These are phyloP conservation scores for Trichoderma simmonsii DNA, from an alignment of 2,329 filamentous ascomycete species.

Conservation along the genomic window DNA sequence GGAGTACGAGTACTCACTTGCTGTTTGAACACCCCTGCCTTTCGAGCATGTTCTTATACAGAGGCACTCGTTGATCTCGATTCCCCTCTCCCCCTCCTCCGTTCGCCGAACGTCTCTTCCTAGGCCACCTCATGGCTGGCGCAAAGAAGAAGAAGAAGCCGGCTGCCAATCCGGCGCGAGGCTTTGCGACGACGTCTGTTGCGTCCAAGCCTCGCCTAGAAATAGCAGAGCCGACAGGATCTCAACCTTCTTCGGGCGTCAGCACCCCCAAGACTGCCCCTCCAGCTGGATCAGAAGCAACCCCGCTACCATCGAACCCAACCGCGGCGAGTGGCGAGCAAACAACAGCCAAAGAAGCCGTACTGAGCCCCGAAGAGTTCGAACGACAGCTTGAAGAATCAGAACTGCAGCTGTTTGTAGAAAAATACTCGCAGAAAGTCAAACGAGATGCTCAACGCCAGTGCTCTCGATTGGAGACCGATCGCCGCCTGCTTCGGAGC, in stretches of 20 bases:
- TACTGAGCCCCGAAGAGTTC: conserved; percentile 80
- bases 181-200: conserved; percentile 90
- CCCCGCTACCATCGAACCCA: conserved; percentile 20
- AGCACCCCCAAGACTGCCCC: conserved; percentile 30
- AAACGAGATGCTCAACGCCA: conserved; percentile 77
- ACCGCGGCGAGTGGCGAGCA: neutral
- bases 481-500: conserved; percentile 74
- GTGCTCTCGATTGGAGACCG: conserved; percentile 74
- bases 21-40: neutral
- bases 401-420: conserved; percentile 83
- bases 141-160: conserved; percentile 89
- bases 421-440: conserved; percentile 76
- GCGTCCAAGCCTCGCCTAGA: conserved; percentile 78
- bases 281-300: conserved; percentile 28
- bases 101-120: neutral
- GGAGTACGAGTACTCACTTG: neutral
- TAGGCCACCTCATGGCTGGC: conserved; percentile 56
- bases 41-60: neutral
- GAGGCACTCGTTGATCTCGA: neutral
- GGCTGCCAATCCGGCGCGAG: conserved; percentile 79
- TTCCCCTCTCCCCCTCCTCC: neutral
- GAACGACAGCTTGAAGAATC: conserved; percentile 85
- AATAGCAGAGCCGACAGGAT: conserved; percentile 36
- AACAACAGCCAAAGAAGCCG: conserved; percentile 34
- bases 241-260: conserved; percentile 23